Evolutionary conservation across 441 rosid genomes (phyloP).

Genomic region (Jatropha podagrica): DNA sequence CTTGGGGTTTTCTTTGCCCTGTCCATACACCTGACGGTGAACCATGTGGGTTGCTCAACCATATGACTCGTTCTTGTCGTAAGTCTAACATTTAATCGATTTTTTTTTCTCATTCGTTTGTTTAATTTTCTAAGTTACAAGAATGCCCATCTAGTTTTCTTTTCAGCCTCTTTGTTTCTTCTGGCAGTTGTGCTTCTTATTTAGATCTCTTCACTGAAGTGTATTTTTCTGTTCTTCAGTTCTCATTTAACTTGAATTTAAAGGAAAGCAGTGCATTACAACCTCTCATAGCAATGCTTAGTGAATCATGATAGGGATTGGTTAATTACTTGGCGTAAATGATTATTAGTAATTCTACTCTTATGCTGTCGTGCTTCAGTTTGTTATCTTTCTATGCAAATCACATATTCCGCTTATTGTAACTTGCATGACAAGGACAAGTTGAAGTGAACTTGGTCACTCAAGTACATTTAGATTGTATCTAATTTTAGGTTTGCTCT

Average conservation of each 20-base stretch:
- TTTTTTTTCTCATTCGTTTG: neutral
- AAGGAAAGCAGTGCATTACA: neutral
- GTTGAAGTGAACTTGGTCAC: neutral
- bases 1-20: constrained; percentile 99
- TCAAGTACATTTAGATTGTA: neutral
- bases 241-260: neutral
- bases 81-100: constrained; percentile 36
- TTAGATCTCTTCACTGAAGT: neutral
- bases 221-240: neutral
- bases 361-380: neutral
- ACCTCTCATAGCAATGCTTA: neutral
- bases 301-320: neutral
- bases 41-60: constrained; percentile 96
- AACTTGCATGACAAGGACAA: neutral
- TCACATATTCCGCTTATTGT: neutral
- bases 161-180: neutral
- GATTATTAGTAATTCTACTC: neutral
- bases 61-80: constrained; percentile 85
- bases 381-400: neutral
- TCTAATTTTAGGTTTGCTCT: neutral
- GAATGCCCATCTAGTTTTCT: neutral
- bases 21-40: constrained; percentile 99
- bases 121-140: neutral
- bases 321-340: constrained; percentile 1
- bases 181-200: neutral